Base-by-base conservation (phyloP, 257 asterid genomes). In the Avicennia marina region DNA sequence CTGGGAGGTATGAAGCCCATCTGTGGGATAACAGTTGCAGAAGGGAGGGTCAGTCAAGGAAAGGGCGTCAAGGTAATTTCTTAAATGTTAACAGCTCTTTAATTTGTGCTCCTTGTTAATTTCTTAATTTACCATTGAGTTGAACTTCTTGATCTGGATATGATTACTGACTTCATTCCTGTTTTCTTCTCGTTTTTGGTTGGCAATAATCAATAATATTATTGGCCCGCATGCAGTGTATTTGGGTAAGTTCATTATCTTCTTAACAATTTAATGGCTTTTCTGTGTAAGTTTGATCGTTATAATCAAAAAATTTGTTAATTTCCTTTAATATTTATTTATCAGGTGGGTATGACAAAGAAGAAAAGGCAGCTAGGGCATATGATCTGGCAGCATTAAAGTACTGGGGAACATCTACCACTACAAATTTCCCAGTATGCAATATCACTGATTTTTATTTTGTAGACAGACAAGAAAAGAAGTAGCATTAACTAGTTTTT, bases 21-120 rank as follows among this genome's bases (percentile, higher is more conserved):
- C 77, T 89, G 0, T 89, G 97, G 97, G 97, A 89, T 68, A 89
- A 89, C 63, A 86, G 90, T 60, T 86, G 97, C 73, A 82, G 97
- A 58, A 80, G 97, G 65, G 97, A 90, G 70, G 97, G 96, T 0
- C 98, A 90, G 42, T 84, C 94, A 1, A 73, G 98, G 21, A 90
- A 90, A 73, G 98, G 98, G 60, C 95, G 96, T 61, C 98, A 90
- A 85, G 95, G 97, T 89, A 13, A 13, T 1, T 50, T n/a, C n/a
- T 12, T 36, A 36, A 11, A 2, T 6, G 13, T n/a, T n/a, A n/a
- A n/a, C n/a, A n/a, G n/a, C n/a, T n/a, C n/a, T n/a, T n/a, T n/a
- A n/a, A n/a, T n/a, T n/a, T n/a, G n/a, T n/a, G n/a, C n/a, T n/a
- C n/a, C n/a, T n/a, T n/a, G n/a, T n/a, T n/a, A n/a, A n/a, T n/a